Base-by-base conservation (phyloP, 2,329 filamentous ascomycete species). In the Apiospora hydei region DNA sequence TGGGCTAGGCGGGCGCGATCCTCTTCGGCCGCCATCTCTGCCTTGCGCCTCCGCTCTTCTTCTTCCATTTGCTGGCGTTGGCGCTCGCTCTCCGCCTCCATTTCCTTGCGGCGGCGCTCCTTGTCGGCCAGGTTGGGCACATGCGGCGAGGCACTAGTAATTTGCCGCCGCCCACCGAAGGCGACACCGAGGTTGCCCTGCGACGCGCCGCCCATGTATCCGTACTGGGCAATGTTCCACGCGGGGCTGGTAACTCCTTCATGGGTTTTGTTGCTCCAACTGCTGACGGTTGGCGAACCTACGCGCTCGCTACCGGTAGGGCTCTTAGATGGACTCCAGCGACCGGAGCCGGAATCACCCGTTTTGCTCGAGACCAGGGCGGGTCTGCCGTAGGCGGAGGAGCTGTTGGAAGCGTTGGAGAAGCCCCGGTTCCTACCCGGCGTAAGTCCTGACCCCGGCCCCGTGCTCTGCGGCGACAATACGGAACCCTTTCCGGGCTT, bases 151-250 rank as follows among this genome's bases (percentile, higher is more conserved):
- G 94, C 90, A 77, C 88, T 94, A 11, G 95, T 98, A 80, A 99
- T 98, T 83, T 99, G 96, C 73, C 96, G 90, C 77, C 95, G 90
- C 24, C 92, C 94, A 71, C 96, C 96, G 82, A 98, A 98, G 14
- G 94, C 91, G 77, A 99, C 94, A 24, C 96, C 96, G 74, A 98
- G 91, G 77, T 97, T 98, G 3, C 94, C 96, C 81, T 99, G 96
- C 78, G 94, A 98, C 38, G 96, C 96, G 68, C 96, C 96, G 72
- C 96, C 96, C 93, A 98, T 96, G 83, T 98, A 99, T 10, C 96
- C 95, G 80, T 99, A 99, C 81, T 99, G 96, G 72, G 95, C 93
- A 77, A 98, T 98, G 80, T 98, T 99, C 96, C 96, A 99, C 1
- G 96, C 96, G 0, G 96, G 96, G 38, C 92, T 88, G 1, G 95